Base-by-base conservation (phyloP, 2,329 filamentous ascomycete genomes). In the Diplodia scrobiculata region DNA sequence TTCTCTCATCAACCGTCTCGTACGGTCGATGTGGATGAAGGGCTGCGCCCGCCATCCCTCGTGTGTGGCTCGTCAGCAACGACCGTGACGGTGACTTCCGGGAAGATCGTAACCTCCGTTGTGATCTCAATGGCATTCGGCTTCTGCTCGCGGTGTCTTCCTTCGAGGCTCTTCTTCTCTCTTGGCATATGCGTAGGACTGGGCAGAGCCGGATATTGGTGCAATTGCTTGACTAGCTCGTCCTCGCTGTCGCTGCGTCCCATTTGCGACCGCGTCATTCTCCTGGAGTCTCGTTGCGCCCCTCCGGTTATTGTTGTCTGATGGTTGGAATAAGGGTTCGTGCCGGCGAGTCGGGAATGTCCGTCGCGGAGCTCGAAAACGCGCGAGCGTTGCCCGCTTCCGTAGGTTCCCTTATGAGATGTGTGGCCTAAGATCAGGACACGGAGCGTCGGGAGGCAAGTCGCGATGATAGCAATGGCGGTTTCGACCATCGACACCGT, bases 401-500 rank as follows among this genome's bases (percentile, higher is more conserved):
- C 54, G 19, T 66, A 66, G 2, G 55, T 66, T 14, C 65, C 65
- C 25, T 63, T 62, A 36, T 55, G 65, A 10, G 65, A 66, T 2
- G 65, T 63, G 34, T 66, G 65, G 21, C 65, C 65, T 10, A 66
- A 47, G 29, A 66, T 62, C 14, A 66, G 14, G 38, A 63, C 36
- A n/a, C 66, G 67, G 38, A 38, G 60, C 21, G 47, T 66, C 11
- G 78, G 77, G 0, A 79, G 74, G n/a, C 76, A 79, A 2, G 75
- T 73, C 1, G 77, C 76, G 10, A 80, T 79, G 38, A 80, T 79
- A 1, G 79, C 76, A 7, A 80, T 74, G 3, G 77, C 70, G 0
- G 75, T 76, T 62, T 78, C 76, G n/a, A 77, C 70, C 75, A 78
- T 78, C 3, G 75, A 77, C 19, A 78, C 75, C 0, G 76, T 78